Base-by-base conservation (phyloP, 2,329 filamentous ascomycete genomes). In the Aspergillus oerlinghausenensis region DNA sequence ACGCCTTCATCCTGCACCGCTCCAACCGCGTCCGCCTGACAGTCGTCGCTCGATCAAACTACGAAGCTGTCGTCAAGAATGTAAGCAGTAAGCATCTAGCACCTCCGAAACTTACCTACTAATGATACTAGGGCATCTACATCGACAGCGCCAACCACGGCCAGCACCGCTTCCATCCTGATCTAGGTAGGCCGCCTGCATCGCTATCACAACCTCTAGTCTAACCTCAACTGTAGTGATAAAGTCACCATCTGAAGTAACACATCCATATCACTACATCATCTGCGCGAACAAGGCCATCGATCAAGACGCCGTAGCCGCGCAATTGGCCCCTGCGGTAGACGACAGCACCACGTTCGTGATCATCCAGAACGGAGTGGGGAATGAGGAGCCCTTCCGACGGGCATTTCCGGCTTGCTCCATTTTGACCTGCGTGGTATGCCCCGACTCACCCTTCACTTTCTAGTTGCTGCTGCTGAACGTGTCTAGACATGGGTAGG, bases 1-100 rank as follows among this genome's bases (percentile, higher is more conserved):
- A 84, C 62, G 79, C 80, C 7, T 84, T 83, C 57, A 77, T 84
- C 38, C 63, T 84, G 0, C 76, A 72, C 52, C 75, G 78, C 2
- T 71, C 67, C 32, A 60, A 73, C 2, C 70, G 68, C 23, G 74
- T 79, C 8, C 70, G 69, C 4, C 57, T 79, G 17, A 76, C 74
- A 0, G 77, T 79, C 0, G 72, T 77, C 11, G 77, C 77, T 8
- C 72, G 77, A 56, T 79, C 77, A 1, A 79, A 79, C 52, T 78
- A 78, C 49, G 71, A 77, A 4, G 75, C 71, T 7, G 75, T 79
- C 2, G 70, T 72, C 25, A 57, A 65, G 11, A 69, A 77, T 59
- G 76, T 77, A 58, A 40, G 64, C 53, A 29, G 45, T 4, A 14
- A 7, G 9, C 7, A 10, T 8, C 9, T 1, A 32, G 29, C 4